These are phyloP conservation scores for Planoprotostelium fungivorum DNA, from an alignment of 78 protist species.

Conservation along the genomic window DNA sequence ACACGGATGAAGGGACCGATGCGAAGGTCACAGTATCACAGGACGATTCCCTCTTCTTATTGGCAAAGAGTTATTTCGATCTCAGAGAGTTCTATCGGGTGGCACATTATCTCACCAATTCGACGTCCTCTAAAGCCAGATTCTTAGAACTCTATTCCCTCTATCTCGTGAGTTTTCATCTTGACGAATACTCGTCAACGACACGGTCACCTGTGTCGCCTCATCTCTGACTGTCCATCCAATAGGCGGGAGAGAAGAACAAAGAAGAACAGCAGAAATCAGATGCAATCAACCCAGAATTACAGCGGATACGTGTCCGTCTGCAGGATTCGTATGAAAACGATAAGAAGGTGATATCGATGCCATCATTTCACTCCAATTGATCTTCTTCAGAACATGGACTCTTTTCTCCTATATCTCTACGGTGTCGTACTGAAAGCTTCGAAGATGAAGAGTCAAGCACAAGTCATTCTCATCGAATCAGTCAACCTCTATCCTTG, in stretches of 20 bases:
- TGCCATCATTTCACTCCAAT: background rate
- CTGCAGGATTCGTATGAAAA: background rate
- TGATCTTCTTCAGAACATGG: background rate
- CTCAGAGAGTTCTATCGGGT: constrained; percentile 39
- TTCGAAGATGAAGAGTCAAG: background rate
- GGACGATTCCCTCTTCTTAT: background rate
- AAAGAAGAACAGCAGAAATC: constrained; percentile 13
- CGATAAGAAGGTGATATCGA: background rate
- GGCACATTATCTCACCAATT: constrained; percentile 6
- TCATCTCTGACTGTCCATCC: background rate
- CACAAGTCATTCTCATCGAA: constrained; percentile 14
- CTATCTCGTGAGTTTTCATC: constrained; percentile 16
- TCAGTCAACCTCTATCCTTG: constrained; percentile 37
- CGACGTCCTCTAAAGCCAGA: background rate
- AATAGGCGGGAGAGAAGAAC: constrained; percentile 32
- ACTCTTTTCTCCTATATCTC: constrained; percentile 30
- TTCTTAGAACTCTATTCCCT: constrained; percentile 29
- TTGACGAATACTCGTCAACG: no score
- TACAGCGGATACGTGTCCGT: background rate
- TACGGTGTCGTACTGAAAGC: constrained; percentile 20
- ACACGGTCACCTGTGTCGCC: no score
- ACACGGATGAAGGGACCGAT: background rate
- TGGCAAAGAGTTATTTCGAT: constrained; percentile 54
- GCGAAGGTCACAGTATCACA: background rate
- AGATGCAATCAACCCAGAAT: constrained; percentile 1